Conservation (phyloP, 139 green algal species). For the Chlamydomonas schloesseri region DNA sequence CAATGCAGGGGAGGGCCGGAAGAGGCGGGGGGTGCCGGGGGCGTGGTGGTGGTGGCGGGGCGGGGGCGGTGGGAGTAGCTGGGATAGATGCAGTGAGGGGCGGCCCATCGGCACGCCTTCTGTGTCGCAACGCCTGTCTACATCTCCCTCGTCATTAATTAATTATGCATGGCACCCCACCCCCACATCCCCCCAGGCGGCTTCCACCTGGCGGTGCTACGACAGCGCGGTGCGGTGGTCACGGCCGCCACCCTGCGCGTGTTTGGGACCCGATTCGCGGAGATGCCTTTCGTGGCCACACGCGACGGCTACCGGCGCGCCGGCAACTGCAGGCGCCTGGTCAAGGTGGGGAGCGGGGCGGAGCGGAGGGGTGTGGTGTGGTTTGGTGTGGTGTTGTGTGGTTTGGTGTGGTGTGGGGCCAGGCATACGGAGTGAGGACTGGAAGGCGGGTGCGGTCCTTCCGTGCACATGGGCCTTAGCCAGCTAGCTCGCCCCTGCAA, state of each 20-base stretch:
- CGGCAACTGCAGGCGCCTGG: constrained; percentile 73
- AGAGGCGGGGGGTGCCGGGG: neutral
- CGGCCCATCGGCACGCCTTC: no score
- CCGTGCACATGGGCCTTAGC: no score
- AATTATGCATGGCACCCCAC: no score
- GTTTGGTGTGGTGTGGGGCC: neutral
- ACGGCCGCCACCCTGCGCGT: constrained; percentile 69
- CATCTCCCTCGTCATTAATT: no score
- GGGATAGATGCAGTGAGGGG: no score
- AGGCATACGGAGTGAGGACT: neutral
- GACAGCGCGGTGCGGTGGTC: constrained; percentile 66
- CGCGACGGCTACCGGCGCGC: constrained; percentile 68
- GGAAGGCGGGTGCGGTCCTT: no score
- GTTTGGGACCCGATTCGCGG: constrained; percentile 68
- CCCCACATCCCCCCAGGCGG: constrained; percentile 48
- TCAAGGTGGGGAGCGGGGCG: no score
- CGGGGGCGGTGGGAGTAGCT: no score
- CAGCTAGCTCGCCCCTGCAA: no score
- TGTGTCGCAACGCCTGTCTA: no score
- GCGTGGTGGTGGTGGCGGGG: no score
- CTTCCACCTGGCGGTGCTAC: constrained; percentile 70
- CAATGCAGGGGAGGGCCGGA: neutral
- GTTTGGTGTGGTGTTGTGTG: neutral
- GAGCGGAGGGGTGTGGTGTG: neutral
- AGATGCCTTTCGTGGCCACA: constrained; percentile 82